A percentile compares a stretch with the other conserved stretches of the same genome.
Conservation (phyloP, 257 asterid species). For the Plantago ovata region DNA sequence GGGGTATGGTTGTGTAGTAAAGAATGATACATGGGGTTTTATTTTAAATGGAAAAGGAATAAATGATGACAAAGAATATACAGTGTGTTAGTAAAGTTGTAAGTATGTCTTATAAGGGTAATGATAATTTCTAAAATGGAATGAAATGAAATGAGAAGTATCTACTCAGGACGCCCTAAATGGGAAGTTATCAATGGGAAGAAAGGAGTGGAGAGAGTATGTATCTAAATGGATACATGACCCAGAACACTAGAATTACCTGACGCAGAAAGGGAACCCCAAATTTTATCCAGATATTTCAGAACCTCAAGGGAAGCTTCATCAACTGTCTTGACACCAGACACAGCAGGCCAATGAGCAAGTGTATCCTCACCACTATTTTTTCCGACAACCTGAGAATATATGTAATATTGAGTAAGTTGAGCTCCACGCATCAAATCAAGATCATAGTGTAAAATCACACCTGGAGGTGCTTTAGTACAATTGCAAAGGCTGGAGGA, state of each 20-base stretch:
- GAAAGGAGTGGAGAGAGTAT: background rate
- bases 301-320: conserved; percentile 82
- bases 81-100: too few species aligned
- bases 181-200: too few species aligned
- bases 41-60: too few species aligned
- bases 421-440: conserved; percentile 14
- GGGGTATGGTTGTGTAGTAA: too few species aligned
- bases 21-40: too few species aligned
- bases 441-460: conserved; percentile 22
- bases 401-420: conserved; percentile 12
- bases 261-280: conserved; percentile 79
- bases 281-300: conserved; percentile 61
- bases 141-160: too few species aligned
- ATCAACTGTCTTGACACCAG: conserved; percentile 72
- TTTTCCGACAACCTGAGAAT: conserved; percentile 62
- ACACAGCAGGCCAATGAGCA: conserved; percentile 89
- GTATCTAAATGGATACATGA: conserved; percentile 16
- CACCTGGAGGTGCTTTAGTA: conserved; percentile 84
- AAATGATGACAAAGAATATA: too few species aligned
- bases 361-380: conserved; percentile 91
- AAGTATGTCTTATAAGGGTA: too few species aligned
- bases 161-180: too few species aligned
- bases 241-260: conserved; percentile 39
- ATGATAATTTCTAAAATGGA: too few species aligned
- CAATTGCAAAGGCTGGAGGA: conserved; percentile 73